Evolutionary conservation across 768 basidiomycete genomes (phyloP), one percentile per base, ranked within the genome.

Genomic region (Atractiella rhizophila): DNA sequence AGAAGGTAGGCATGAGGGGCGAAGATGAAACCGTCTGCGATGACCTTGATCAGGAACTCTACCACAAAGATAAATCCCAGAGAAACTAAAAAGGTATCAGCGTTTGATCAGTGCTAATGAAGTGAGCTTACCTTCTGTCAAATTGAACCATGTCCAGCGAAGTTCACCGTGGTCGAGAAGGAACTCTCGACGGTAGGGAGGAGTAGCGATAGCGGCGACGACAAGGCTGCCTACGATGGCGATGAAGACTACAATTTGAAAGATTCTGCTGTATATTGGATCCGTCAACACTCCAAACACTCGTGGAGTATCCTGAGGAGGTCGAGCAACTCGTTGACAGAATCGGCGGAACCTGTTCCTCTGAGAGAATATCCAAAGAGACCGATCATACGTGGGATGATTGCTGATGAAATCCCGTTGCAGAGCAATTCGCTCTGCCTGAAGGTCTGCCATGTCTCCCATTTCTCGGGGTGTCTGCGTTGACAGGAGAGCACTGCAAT

Each of bases 1-100:
- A 74, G 73, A 23, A 91, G 57, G 55, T 96, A 94, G 0, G 83
- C 82, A 51, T 85, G 85, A 0, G 83, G 83, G 0, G 78, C 74
- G 60, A 85, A 83, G 12, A 76, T 54, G 57, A 88, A 76, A 0
- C 88, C 88, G 53, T 96, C 88, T 1, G 88, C 88, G 35, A 82
- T 62, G 55, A 85, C 60, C 60, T 94, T 94, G 70, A 91, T 71
- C 47, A 75, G 39, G 51, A 85, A 83, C 54, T 96, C 88, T 42
- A 73, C 48, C 32, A 86, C 60, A 18, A 88, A 70, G 4, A 57
- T 49, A 19, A 42, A 35, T 20, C 28, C 38, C 4, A 44, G 36
- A 2, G 36, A 35, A 7, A 37, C 37, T n/a, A n/a, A n/a, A n/a
- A n/a, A n/a, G n/a, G 4, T 2, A 13, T 4, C 3, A 16, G 24